A percentile compares a stretch with the other conserved stretches of the same genome.
Conservation (phyloP, 495 filamentous ascomycete species). For the Trichocladium uniseriatum region DNA sequence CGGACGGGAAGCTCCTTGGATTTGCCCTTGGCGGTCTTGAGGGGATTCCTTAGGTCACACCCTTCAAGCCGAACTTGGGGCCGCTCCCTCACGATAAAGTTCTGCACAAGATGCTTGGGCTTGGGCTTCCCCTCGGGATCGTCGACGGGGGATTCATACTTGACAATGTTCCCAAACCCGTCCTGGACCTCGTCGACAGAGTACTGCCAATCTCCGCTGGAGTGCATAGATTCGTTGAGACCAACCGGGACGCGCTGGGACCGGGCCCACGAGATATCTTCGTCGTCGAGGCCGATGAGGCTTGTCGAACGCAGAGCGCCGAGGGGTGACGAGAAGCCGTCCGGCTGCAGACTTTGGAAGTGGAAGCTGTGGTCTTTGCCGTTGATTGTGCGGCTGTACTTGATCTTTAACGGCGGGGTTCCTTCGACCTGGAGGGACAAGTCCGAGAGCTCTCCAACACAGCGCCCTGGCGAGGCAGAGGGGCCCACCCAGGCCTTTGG, state of each 20-base stretch:
- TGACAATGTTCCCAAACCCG: slow-evolving; percentile 76
- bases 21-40: slow-evolving; percentile 70
- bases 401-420: slow-evolving; percentile 83
- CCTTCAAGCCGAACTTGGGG: slow-evolving; percentile 60
- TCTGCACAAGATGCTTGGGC: slow-evolving; percentile 57
- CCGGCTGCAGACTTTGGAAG: slow-evolving; percentile 85
- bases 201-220: slow-evolving; percentile 75
- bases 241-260: slow-evolving; percentile 64
- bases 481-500: slow-evolving; percentile 65
- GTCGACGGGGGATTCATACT: slow-evolving; percentile 58
- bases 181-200: slow-evolving; percentile 86
- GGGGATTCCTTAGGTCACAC: slow-evolving; percentile 68
- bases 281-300: slow-evolving; percentile 45
- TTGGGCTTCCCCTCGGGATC: slow-evolving; percentile 54
- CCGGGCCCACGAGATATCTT: slow-evolving; percentile 72
- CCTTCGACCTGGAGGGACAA: slow-evolving; percentile 73
- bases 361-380: slow-evolving; percentile 63
- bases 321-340: slow-evolving; percentile 71
- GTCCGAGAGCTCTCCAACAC: slow-evolving; percentile 78
- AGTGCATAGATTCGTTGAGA: slow-evolving; percentile 76
- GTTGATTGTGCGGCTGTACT: slow-evolving; percentile 80
- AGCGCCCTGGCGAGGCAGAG: slow-evolving; percentile 53
- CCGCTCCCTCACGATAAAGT: slow-evolving; percentile 77
- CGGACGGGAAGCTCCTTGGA: slow-evolving; percentile 58
- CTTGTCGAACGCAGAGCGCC: slow-evolving; percentile 43